Evolutionary conservation across 2,329 filamentous ascomycete species (phyloP), one percentile per base, ranked within the genome.

Genomic region (Calonectria leucothoes): DNA sequence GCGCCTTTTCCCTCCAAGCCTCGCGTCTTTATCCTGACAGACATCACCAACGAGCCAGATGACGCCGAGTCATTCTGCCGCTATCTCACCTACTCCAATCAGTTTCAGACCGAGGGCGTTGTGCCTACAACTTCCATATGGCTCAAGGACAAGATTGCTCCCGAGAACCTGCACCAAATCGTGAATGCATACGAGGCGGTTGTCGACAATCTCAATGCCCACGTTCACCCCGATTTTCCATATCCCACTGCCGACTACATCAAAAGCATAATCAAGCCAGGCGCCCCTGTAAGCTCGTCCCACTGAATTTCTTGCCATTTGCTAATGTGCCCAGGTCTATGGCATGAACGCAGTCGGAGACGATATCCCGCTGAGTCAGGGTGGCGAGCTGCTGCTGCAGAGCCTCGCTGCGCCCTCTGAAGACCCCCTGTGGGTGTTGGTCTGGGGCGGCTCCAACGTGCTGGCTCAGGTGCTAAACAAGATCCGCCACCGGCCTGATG

Each of bases 381-480:
- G 88, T 15, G 85, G 81, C 5, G 77, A 87, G 66, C 81, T 89
- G 0, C 85, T 91, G 2, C 82, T 83, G 1, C 68, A 82, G 48
- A 73, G 79, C 2, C 27, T 84, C 12, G 71, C 69, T 12, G 63
- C 77, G 3, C 25, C 72, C 6, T 69, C 72, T 0, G 66, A 66
- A 15, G 74, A 88, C 0, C 87, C 88, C 0, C 83, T 91, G 3
- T 90, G 88, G 87, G 81, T 90, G 6, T 83, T 89, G 1, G 83
- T 84, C 75, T 91, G 89, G 89, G 89, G 88, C 17, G 89, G 89
- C 23, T 85, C 87, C 20, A 90, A 89, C 67, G 85, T 87, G 0
- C 83, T 91, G 2, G 89, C 89, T 1, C 85, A 88, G 65, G 87
- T 85, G 1, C 81, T 87, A 17, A n/a, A 75, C 12, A 59, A 49